Base-by-base conservation (phyloP, 495 filamentous ascomycete genomes). In the Jackrogersella multiformis region DNA sequence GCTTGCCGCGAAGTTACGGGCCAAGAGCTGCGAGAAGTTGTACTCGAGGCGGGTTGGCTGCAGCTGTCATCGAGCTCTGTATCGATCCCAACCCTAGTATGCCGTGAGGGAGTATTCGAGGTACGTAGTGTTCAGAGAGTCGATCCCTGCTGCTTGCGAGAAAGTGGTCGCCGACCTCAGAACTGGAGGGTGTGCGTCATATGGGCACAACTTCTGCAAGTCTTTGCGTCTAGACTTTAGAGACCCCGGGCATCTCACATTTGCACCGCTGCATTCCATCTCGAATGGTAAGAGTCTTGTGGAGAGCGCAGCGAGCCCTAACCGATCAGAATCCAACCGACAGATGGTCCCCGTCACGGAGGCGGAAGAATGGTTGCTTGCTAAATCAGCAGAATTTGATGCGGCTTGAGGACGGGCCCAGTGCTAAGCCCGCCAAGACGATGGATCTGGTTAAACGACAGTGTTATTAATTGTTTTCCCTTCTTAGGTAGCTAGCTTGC, bases 1-100 rank as follows among this genome's bases (percentile, higher is more conserved):
- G 59, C 59, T 64, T 71, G 64, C 64, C 68, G 63, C 55, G 58
- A 67, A 71, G 64, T 62, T 55, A 61, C 58, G 68, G n/a, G 68
- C 68, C 68, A 71, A 71, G 68, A 71, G 68, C 68, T 71, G 68
- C 68, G 68, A 71, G 58, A 10, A 58, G 63, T 62, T 51, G 68
- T 67, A 64, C 64, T 56, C 58, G 15, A 63, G 68, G 59, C 59
- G 63, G 62, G 68, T 63, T 67, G 38, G 58, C 62, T 71, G 68
- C 68, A 67, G 68, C 62, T 64, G 59, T 60, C 67, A 70, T 70
- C 52, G 52, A 70, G 52, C 61, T 65, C 51, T 65, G 61, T 56
- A 62, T 70, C 61, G 67, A 61, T 58, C 30, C 52, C 12, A 58
- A 62, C 35, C 56, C 61, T 38, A 48, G 41, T 38, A 56, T 59